phyloP scores from a whole-genome alignment of 208 protist genomes.

The Wallacemonas sp. region DNA sequence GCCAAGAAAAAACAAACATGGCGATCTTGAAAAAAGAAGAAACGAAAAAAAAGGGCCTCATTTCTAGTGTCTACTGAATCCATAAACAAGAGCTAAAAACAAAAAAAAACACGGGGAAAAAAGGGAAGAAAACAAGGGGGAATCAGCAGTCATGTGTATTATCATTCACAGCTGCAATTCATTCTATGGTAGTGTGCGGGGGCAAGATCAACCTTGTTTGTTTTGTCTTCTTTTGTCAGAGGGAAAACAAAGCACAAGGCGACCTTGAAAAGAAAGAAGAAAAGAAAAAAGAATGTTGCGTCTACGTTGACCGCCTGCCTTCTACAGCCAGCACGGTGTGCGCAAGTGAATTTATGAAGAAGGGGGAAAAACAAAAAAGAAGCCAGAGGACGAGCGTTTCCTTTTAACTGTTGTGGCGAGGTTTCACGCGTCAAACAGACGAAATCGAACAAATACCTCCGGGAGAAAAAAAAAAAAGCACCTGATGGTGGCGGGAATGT shows the following conservation, averaged over 20 bases:
- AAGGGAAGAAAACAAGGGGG: constrained; percentile 19
- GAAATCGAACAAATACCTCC: background rate
- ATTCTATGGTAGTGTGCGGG: no score
- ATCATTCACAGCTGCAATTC: no score
- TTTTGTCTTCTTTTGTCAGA: no score
- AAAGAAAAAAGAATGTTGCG: background rate
- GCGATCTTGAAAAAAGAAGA: constrained; percentile 27
- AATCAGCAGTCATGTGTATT: no score
- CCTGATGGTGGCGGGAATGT: no score
- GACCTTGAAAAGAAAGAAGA: no score
- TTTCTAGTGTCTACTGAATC: constrained; percentile 19
- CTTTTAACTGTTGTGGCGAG: no score
- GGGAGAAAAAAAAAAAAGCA: constrained; percentile 3
- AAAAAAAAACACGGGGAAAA: constrained; percentile 2
- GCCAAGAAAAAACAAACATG: no score
- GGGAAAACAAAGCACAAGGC: no score
- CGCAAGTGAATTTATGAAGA: constrained; percentile 2
- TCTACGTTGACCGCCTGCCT: background rate
- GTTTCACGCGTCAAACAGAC: no score
- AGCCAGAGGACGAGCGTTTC: no score
- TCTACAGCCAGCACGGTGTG: background rate
- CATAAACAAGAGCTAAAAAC: constrained; percentile 14
- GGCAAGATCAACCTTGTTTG: no score
- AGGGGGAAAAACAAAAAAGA: background rate
- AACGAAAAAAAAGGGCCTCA: constrained; percentile 17